Percentiles rank a stretch among this genome's conserved stretches.
Conservation (phyloP, 1,284 basidiomycete genomes). For the Xerocomus amazonicus region DNA sequence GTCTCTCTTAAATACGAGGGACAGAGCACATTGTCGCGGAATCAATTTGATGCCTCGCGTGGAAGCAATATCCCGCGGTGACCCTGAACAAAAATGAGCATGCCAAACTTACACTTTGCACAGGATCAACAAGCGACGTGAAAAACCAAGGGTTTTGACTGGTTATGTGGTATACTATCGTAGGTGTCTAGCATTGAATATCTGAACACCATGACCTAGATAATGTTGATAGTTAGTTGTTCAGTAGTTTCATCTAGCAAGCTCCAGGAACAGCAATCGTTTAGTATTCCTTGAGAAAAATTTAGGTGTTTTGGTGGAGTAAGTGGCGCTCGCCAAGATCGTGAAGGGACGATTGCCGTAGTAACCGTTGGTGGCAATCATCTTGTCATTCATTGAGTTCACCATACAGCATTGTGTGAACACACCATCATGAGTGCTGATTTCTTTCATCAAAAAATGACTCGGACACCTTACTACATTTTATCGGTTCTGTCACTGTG, state of each 20-base stretch:
- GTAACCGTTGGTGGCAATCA: too few species aligned
- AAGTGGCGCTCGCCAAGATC: neutral
- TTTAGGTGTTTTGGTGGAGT: neutral
- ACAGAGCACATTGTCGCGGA: neutral
- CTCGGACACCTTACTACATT: too few species aligned
- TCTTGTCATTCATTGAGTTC: too few species aligned
- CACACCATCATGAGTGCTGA: too few species aligned
- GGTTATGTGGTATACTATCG: neutral
- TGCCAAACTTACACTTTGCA: too few species aligned
- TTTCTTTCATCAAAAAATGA: too few species aligned
- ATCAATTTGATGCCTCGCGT: neutral
- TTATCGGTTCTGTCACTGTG: too few species aligned
- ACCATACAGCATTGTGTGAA: too few species aligned
- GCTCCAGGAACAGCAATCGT: neutral
- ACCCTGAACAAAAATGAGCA: constrained; percentile 1
- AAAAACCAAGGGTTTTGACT: too few species aligned
- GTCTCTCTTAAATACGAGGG: neutral
- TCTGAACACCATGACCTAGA: neutral
- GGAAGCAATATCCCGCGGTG: neutral
- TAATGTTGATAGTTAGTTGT: neutral
- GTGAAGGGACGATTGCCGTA: too few species aligned
- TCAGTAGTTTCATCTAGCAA: neutral
- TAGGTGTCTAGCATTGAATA: neutral
- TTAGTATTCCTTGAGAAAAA: neutral
- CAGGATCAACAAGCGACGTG: too few species aligned